phyloP scores from a whole-genome alignment of 2,329 filamentous ascomycete genomes.

The Aspergillus proliferans region DNA sequence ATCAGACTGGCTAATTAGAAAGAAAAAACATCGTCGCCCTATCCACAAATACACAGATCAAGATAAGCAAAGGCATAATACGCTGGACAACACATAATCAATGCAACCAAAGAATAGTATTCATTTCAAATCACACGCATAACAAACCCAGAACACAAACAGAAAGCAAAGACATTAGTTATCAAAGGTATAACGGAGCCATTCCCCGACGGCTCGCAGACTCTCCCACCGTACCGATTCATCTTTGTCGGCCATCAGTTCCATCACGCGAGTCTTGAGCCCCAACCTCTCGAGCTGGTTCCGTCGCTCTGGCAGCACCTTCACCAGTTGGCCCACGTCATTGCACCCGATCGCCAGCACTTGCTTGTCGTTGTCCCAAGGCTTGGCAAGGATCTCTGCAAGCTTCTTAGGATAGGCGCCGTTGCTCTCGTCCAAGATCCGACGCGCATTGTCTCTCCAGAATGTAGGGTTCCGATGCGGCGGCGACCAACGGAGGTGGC shows the following conservation, averaged over 20 bases:
- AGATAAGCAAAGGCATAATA: too few relatives aligned
- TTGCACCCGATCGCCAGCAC: slow-evolving; percentile 90
- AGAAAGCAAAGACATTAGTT: slow-evolving; percentile 21
- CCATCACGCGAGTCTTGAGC: slow-evolving; percentile 83
- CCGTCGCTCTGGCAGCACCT: slow-evolving; percentile 80
- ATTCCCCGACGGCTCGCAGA: slow-evolving; percentile 73
- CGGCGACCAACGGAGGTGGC: slow-evolving; percentile 87
- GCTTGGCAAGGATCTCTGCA: slow-evolving; percentile 76
- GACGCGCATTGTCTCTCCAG: slow-evolving; percentile 85
- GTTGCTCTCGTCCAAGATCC: slow-evolving; percentile 77
- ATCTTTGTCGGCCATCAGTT: slow-evolving; percentile 83
- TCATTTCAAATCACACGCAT: too few relatives aligned
- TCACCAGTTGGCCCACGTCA: slow-evolving; percentile 81
- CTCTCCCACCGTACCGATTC: slow-evolving; percentile 91
- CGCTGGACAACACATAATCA: too few relatives aligned
- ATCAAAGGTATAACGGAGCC: slow-evolving; percentile 66
- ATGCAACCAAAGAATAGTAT: too few relatives aligned
- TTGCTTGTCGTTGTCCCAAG: slow-evolving; percentile 76
- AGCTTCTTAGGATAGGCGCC: slow-evolving; percentile 72
- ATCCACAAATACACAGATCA: too few relatives aligned
- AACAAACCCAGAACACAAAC: background rate
- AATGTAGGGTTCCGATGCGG: slow-evolving; percentile 81
- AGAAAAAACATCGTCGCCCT: too few relatives aligned
- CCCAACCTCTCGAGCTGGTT: slow-evolving; percentile 74
- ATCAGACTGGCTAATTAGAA: too few relatives aligned